phyloP scores from a whole-genome alignment of 2,329 filamentous ascomycete genomes.

The Escovopsis sp. region DNA sequence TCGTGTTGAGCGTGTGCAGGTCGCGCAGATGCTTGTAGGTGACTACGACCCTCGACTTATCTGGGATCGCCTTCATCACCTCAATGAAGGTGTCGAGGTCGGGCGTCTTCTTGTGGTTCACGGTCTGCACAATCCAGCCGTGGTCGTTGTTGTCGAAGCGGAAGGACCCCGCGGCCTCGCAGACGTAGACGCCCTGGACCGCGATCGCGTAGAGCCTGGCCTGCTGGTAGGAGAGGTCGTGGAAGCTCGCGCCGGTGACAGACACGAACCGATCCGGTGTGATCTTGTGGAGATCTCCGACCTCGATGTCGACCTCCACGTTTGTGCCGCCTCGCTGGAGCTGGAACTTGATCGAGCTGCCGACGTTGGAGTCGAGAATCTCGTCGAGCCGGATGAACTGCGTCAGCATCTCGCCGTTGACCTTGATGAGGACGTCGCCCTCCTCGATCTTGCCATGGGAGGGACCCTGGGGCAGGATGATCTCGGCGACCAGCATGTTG shows the following conservation, averaged over 20 bases:
- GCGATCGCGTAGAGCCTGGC: slow-evolving; percentile 90
- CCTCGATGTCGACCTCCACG: slow-evolving; percentile 66
- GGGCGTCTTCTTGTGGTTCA: slow-evolving; percentile 83
- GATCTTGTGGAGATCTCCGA: slow-evolving; percentile 84
- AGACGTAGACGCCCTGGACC: slow-evolving; percentile 84
- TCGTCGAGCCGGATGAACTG: slow-evolving; percentile 87
- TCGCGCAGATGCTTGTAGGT: slow-evolving; percentile 93
- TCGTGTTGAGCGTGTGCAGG: slow-evolving; percentile 84
- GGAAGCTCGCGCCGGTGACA: slow-evolving; percentile 87
- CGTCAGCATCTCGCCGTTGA: slow-evolving; percentile 84
- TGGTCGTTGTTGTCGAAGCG: slow-evolving; percentile 81
- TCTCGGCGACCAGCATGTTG: slow-evolving; percentile 93
- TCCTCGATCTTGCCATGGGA: slow-evolving; percentile 79
- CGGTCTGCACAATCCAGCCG: slow-evolving; percentile 83
- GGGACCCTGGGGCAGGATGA: slow-evolving; percentile 80
- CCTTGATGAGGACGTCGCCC: slow-evolving; percentile 82
- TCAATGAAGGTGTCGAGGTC: slow-evolving; percentile 80
- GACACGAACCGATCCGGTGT: slow-evolving; percentile 93
- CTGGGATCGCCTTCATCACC: slow-evolving; percentile 77
- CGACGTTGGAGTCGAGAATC: slow-evolving; percentile 79
- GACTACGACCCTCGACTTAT: slow-evolving; percentile 71
- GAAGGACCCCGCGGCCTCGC: slow-evolving; percentile 89
- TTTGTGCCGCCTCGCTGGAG: slow-evolving; percentile 83
- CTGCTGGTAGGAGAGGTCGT: slow-evolving; percentile 93
- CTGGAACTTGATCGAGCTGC: slow-evolving; percentile 58